Conservation (phyloP, 2,329 filamentous ascomycete species). For the Aspergillus sp. region DNA sequence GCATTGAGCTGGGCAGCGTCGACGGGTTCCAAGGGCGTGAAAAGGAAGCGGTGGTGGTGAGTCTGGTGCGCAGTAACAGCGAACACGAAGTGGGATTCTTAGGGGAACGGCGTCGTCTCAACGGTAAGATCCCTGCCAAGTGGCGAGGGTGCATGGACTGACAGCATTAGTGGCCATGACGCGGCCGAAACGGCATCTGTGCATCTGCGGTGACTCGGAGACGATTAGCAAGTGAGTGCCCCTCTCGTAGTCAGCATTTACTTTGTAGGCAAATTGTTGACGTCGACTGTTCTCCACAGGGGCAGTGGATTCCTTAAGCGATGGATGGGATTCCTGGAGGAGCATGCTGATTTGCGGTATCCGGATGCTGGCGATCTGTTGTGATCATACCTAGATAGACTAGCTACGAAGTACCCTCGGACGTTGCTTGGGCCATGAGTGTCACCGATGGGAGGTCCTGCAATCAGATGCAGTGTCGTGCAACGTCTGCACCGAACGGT, state of each 20-base stretch:
- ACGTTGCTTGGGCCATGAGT: not conserved
- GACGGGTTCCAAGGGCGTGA: slow-evolving; percentile 97
- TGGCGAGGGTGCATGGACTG: slow-evolving; percentile 3
- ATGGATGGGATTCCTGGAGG: slow-evolving; percentile 92
- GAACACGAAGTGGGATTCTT: slow-evolving; percentile 90
- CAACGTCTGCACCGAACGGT: not conserved
- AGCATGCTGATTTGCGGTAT: slow-evolving; percentile 86
- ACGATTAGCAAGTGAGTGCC: slow-evolving; percentile 78
- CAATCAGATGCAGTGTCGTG: not conserved
- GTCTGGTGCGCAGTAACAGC: slow-evolving; percentile 87
- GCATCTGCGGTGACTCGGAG: slow-evolving; percentile 90
- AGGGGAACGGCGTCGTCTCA: slow-evolving; percentile 85
- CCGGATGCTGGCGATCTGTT: slow-evolving; percentile 60
- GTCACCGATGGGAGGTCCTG: not conserved
- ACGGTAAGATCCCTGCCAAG: slow-evolving; percentile 65
- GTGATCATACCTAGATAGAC: slow-evolving; percentile 13
- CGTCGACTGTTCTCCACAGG: slow-evolving; percentile 49
- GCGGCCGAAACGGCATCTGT: slow-evolving; percentile 84
- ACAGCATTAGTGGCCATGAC: slow-evolving; percentile 82
- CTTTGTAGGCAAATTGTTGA: not conserved
- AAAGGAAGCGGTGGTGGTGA: slow-evolving; percentile 93
- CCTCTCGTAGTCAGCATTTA: not conserved
- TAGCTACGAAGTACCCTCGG: not conserved
- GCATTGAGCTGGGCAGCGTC: slow-evolving; percentile 91
- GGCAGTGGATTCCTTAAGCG: slow-evolving; percentile 81